Conservation (phyloP, 208 protist species). For the Acanthamoeba triangularis region DNA sequence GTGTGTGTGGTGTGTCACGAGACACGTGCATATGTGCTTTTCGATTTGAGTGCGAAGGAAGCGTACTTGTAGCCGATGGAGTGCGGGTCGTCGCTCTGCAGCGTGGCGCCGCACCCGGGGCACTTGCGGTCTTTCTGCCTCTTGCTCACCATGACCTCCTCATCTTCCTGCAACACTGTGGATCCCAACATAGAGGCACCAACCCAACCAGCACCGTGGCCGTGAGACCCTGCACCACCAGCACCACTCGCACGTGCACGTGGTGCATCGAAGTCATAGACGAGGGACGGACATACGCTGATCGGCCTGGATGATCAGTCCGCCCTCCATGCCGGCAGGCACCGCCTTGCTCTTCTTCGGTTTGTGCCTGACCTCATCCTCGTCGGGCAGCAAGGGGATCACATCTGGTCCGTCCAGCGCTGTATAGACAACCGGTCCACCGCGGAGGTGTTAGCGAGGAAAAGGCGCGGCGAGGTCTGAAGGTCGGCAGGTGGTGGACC, state of each 20-base stretch:
- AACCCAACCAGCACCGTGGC: not conserved
- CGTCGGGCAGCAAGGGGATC: not conserved
- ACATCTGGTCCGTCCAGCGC: slow-evolving; percentile 24
- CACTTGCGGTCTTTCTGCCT: slow-evolving; percentile 57
- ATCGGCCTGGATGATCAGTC: not conserved
- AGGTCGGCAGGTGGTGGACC: too few relatives aligned
- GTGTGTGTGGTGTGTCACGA: too few relatives aligned
- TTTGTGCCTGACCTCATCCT: not conserved
- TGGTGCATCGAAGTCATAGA: not conserved
- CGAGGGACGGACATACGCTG: not conserved
- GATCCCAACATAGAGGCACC: not conserved
- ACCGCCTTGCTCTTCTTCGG: not conserved
- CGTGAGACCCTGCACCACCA: not conserved
- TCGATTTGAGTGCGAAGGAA: not conserved
- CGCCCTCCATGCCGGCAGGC: not conserved
- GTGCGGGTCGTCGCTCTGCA: slow-evolving; percentile 69
- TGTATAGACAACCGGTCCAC: not conserved
- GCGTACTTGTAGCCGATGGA: slow-evolving; percentile 75
- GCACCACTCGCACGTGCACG: not conserved
- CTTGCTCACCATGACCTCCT: not conserved
- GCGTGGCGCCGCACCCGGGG: slow-evolving; percentile 77
- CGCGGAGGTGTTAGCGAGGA: too few relatives aligned
- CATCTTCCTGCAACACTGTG: slow-evolving; percentile 7
- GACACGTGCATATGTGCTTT: too few relatives aligned
- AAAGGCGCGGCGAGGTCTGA: too few relatives aligned